Base-by-base conservation (phyloP, 352 stramenopile genomes). In the Elongisporangium prolatum region DNA sequence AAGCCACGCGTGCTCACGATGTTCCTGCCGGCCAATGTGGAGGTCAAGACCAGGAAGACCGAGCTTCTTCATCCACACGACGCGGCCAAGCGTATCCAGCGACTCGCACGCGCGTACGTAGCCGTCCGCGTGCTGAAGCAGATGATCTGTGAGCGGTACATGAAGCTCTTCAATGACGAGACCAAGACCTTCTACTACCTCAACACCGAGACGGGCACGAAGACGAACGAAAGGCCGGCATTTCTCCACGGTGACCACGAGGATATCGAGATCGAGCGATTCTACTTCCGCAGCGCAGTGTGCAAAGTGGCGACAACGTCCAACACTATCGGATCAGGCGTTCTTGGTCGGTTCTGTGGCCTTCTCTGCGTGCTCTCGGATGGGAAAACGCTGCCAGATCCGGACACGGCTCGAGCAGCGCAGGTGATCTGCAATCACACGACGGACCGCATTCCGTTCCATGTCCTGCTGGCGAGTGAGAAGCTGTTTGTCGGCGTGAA, bases 181-280 rank as follows among this genome's bases (percentile, higher is more conserved):
- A 80, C 64, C 9, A 57, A 71, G 49, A 79, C 73, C 5, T 90
- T 86, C 50, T 90, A 84, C 65, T 90, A 90, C 59, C 60, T 88
- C 48, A 83, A 90, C 64, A 88, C 80, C 0, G 70, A 61, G 21
- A 86, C 66, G 6, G 76, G 76, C 14, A 65, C 71, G 14, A 62
- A 53, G 2, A 75, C 70, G 2, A 59, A 74, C 18, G 63, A 73
- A 8, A 81, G 80, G 21, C 80, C 80, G 0, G 61, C 66, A 17
- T 87, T 87, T 21, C 70, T 88, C 38, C 65, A 76, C 14, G 48
- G 60, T 21, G 69, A 75, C 25, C 58, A 71, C 13, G 72, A 82
- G 17, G 77, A 88, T 50, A 52, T 90, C 24, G 74, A 78, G 34
- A 76, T 87, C 44, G 80, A 90, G 62, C 72, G 57, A 18, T 90